Conservation (phyloP, 176 grass and related monocot genomes). For the Ananas comosus region DNA sequence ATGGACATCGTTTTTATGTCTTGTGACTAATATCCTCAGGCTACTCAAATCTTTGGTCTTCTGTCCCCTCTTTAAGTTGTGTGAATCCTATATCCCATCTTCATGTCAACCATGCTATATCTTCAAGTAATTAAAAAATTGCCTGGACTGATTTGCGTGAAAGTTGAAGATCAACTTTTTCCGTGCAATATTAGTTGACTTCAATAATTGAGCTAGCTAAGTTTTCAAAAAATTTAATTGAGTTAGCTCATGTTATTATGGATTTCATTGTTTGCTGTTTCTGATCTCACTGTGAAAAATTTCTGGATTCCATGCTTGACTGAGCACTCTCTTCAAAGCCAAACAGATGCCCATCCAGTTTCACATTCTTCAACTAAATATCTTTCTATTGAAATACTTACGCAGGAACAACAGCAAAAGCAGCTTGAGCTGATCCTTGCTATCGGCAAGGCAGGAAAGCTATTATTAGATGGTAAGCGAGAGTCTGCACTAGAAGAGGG, state of each 20-base stretch:
- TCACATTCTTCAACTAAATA: background rate
- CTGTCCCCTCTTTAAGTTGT: too few relatives aligned
- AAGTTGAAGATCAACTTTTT: background rate
- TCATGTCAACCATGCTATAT: background rate
- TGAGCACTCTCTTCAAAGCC: background rate
- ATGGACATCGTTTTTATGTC: too few relatives aligned
- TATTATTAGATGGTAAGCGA: constrained; percentile 24
- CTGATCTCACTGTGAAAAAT: constrained; percentile 8
- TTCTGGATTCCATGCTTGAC: background rate
- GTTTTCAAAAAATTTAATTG: background rate
- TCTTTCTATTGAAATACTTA: background rate
- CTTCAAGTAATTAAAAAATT: background rate
- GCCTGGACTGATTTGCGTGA: background rate
- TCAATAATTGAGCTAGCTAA: background rate
- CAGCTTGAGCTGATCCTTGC: constrained; percentile 72
- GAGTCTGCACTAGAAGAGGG: constrained; percentile 12
- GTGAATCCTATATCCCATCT: too few relatives aligned
- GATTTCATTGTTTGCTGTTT: background rate
- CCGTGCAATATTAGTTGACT: background rate
- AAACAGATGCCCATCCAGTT: background rate
- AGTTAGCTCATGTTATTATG: constrained; percentile 1
- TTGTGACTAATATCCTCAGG: too few relatives aligned
- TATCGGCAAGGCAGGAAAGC: constrained; percentile 39
- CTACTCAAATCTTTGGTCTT: too few relatives aligned
- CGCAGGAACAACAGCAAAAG: constrained; percentile 84